Evolutionary conservation across 192 early-diverging fungal genomes (phyloP).

Genomic region (Backusella luteola): DNA sequence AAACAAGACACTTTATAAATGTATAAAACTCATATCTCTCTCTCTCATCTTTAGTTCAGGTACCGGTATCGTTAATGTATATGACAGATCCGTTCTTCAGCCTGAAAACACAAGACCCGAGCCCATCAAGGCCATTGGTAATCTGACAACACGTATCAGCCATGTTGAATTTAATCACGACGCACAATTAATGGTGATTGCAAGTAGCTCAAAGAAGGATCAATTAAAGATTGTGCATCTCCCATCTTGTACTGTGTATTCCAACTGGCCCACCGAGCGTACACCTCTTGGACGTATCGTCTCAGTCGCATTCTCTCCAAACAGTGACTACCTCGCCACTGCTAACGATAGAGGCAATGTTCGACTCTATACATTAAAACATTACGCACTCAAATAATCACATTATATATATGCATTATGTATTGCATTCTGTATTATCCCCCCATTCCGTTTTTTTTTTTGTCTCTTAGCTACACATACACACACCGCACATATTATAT

Average conservation of each 20-base stretch:
- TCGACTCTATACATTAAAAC: conserved; percentile 76
- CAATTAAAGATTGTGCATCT: conserved; percentile 82
- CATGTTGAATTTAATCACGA: conserved; percentile 81
- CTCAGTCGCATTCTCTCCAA: conserved; percentile 83
- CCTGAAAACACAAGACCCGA: conserved; percentile 45
- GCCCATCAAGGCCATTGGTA: conserved; percentile 75
- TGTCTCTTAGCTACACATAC: neutral
- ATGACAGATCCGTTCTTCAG: conserved; percentile 58
- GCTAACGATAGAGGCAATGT: conserved; percentile 92
- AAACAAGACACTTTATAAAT: neutral
- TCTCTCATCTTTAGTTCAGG: conserved; percentile 56
- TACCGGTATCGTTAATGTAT: conserved; percentile 90
- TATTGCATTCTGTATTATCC: neutral
- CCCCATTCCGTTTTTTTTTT: neutral
- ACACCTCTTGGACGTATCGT: conserved; percentile 85
- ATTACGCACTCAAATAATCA: conserved; percentile 45
- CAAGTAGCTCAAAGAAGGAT: conserved; percentile 71
- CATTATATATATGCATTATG: neutral
- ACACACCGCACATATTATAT: neutral
- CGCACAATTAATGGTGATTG: conserved; percentile 80
- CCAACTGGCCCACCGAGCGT: conserved; percentile 89
- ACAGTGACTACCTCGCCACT: conserved; percentile 85
- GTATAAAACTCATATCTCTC: neutral
- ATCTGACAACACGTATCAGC: conserved; percentile 82
- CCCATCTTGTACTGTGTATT: conserved; percentile 76